Conservation (phyloP, 495 filamentous ascomycete genomes). For the Penicillium lagena region DNA sequence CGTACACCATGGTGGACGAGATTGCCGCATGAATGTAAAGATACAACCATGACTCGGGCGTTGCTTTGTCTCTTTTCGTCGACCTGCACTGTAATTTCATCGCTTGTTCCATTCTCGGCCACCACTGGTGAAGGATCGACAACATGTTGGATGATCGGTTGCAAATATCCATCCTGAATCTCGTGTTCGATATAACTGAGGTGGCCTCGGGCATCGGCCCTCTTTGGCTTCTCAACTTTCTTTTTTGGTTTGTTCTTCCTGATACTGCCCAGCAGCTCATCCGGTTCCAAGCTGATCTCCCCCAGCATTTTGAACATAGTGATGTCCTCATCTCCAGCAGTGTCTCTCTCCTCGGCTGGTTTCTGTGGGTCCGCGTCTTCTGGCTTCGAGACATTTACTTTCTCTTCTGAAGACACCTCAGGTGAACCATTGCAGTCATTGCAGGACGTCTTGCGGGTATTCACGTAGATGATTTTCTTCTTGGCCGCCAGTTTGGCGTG, state of each 20-base stretch:
- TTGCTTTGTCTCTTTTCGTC: conserved; percentile 13
- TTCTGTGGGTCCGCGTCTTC: neutral
- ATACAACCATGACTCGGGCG: conserved; percentile 72
- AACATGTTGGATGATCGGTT: conserved; percentile 72
- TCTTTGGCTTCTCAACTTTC: conserved; percentile 3
- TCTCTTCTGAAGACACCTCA: conserved; percentile 19
- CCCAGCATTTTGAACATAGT: conserved; percentile 32
- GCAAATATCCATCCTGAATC: conserved; percentile 62
- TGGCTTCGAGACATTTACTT: conserved; percentile 12
- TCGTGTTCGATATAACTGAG: conserved; percentile 51
- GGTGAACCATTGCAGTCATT: conserved; percentile 26
- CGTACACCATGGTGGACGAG: conserved; percentile 91
- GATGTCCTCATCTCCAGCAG: conserved; percentile 26
- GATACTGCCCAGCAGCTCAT: conserved; percentile 18
- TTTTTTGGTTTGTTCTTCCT: neutral
- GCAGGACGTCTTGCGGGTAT: conserved; percentile 70
- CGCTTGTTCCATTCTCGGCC: conserved; percentile 1
- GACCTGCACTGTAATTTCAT: conserved; percentile 3
- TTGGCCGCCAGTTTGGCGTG: conserved; percentile 64
- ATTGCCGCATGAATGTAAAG: conserved; percentile 95
- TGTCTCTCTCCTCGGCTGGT: conserved; percentile 26
- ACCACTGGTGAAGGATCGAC: conserved; percentile 15
- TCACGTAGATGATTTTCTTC: conserved; percentile 44
- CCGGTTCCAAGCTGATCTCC: conserved; percentile 28
- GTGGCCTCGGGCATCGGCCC: conserved; percentile 23